phyloP scores from a whole-genome alignment of 768 basidiomycete species.

The Leucogyrophana mollusca region DNA sequence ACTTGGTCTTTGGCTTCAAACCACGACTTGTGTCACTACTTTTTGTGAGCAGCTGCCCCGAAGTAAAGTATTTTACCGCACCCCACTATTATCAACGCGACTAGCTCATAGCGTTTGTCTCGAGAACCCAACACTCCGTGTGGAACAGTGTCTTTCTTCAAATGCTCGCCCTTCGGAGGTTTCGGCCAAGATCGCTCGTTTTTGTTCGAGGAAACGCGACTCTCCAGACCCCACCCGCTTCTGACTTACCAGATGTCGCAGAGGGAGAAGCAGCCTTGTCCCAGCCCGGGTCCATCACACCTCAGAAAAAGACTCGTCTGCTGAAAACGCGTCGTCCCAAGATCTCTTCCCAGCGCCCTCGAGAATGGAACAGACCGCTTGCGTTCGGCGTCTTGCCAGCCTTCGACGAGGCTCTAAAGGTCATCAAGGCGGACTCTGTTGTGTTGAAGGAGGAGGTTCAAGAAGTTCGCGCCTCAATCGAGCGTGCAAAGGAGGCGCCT shows the following conservation, averaged over 20 bases:
- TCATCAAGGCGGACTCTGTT: slow-evolving; percentile 63
- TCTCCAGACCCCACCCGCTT: slow-evolving; percentile 8
- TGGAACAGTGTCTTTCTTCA: not conserved
- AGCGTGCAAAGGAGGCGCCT: slow-evolving; percentile 19
- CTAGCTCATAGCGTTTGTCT: too few species aligned
- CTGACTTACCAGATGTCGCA: not conserved
- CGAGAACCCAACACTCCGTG: too few species aligned
- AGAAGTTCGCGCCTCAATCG: slow-evolving; percentile 17
- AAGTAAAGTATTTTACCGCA: too few species aligned
- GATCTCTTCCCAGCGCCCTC: slow-evolving; percentile 51
- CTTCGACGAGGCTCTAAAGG: slow-evolving; percentile 81
- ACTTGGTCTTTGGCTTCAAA: too few species aligned
- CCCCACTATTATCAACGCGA: too few species aligned
- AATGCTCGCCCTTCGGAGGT: slow-evolving; percentile 18
- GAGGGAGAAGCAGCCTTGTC: slow-evolving; percentile 2
- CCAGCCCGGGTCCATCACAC: not conserved
- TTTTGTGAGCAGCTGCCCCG: too few species aligned
- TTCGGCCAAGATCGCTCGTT: slow-evolving; percentile 7
- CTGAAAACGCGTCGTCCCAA: slow-evolving; percentile 42
- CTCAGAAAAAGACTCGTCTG: slow-evolving; percentile 9
- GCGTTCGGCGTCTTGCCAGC: slow-evolving; percentile 64
- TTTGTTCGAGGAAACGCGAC: slow-evolving; percentile 7
- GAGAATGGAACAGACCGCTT: slow-evolving; percentile 66
- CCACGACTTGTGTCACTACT: too few species aligned
- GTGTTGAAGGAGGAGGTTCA: slow-evolving; percentile 35